phyloP scores from a whole-genome alignment of 176 grass and related monocot species.

The Avena insularis region DNA sequence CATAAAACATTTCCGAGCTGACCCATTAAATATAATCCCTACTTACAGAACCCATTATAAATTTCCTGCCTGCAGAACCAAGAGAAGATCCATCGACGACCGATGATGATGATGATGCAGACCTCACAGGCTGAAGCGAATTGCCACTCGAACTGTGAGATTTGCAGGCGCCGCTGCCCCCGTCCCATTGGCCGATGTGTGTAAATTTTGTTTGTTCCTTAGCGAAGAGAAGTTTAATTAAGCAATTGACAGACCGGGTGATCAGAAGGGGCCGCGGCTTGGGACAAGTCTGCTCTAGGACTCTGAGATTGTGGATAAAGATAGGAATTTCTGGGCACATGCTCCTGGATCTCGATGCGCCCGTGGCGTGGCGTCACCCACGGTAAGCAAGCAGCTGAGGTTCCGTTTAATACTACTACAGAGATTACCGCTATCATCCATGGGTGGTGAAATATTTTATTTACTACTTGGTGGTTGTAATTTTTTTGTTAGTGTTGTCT shows the following conservation, averaged over 20 bases:
- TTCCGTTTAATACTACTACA: background rate
- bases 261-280: too few relatives aligned
- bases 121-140: conserved; percentile 10
- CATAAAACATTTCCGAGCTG: background rate
- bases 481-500: too few relatives aligned
- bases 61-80: background rate
- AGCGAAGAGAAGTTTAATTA: too few relatives aligned
- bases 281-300: background rate
- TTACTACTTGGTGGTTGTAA: too few relatives aligned
- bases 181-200: conserved; percentile 20
- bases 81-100: background rate
- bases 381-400: background rate
- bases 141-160: background rate
- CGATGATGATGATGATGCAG: background rate
- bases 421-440: background rate
- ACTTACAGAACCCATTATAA: background rate
- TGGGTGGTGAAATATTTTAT: conserved; percentile 22
- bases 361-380: conserved; percentile 24
- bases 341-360: conserved; percentile 49
- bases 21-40: background rate
- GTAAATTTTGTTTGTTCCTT: background rate
- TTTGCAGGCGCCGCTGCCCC: conserved; percentile 15
- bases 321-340: conserved; percentile 49
- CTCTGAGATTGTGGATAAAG: conserved; percentile 41
- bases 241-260: too few relatives aligned